A percentile compares a stretch with the other conserved stretches of the same genome.
These are phyloP conservation scores for Magnusiomyces suaveolens DNA, from an alignment of 1,139 yeast species.

Conservation along the genomic window DNA sequence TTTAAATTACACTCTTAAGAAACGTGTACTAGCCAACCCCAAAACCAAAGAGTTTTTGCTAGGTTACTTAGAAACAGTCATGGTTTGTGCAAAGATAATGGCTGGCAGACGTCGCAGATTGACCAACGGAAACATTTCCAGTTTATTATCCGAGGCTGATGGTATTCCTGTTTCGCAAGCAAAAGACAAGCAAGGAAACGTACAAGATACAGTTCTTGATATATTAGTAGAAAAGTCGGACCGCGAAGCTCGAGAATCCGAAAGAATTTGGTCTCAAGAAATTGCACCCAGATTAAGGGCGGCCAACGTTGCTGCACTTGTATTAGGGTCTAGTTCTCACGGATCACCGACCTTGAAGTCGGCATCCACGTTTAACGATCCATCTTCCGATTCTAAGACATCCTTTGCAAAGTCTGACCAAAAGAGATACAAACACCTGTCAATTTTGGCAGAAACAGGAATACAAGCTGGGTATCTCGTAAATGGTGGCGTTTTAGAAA, in stretches of 20 bases:
- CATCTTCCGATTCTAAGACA: background rate
- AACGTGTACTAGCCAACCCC: conserved; percentile 22
- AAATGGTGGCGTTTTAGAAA: background rate
- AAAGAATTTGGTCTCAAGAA: conserved; percentile 10
- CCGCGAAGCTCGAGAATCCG: conserved; percentile 12
- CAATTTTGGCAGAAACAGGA: background rate
- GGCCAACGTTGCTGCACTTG: conserved; percentile 5
- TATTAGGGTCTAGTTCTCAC: background rate
- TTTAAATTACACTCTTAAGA: conserved; percentile 20
- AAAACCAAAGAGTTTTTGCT: conserved; percentile 20
- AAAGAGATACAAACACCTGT: background rate
- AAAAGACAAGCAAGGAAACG: background rate
- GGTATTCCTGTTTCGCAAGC: background rate
- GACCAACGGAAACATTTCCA: background rate
- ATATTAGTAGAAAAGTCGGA: conserved; percentile 13
- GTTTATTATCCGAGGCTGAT: background rate
- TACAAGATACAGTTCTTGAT: background rate
- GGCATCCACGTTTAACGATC: background rate
- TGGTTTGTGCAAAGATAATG: conserved; percentile 21
- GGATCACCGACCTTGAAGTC: background rate
- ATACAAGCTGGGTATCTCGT: background rate
- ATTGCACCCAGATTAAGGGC: conserved; percentile 13
- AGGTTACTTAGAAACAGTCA: conserved; percentile 20
- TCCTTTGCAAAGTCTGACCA: background rate
- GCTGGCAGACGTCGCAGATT: conserved; percentile 22